Evolutionary conservation across 768 basidiomycete genomes (phyloP).

Genomic region (Cytidiella melzeri): DNA sequence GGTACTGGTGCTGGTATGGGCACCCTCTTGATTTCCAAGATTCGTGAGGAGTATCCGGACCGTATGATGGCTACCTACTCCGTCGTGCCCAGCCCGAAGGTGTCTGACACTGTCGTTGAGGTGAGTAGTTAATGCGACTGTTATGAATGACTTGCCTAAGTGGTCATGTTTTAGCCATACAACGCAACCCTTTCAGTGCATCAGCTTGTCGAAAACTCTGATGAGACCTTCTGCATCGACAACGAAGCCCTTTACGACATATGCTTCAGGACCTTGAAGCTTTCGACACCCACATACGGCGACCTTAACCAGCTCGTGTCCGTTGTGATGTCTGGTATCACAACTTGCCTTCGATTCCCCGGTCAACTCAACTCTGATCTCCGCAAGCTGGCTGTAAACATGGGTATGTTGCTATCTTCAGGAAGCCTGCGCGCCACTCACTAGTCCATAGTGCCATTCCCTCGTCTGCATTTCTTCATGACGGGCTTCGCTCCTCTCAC

Average conservation of each 20-base stretch:
- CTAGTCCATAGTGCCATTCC: constrained; percentile 77
- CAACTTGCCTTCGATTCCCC: constrained; percentile 98
- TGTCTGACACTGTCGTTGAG: constrained; percentile 98
- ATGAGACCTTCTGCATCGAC: constrained; percentile 99
- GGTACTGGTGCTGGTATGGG: constrained; percentile 99
- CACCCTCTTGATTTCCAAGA: constrained; percentile 97
- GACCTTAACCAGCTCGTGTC: constrained; percentile 98
- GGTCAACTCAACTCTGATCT: constrained; percentile 99
- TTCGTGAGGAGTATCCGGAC: constrained; percentile 98
- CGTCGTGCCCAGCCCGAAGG: constrained; percentile 94
- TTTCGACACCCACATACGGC: constrained; percentile 91
- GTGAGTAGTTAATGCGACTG: constrained; percentile 29
- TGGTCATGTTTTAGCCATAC: constrained; percentile 62
- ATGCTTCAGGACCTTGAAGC: constrained; percentile 96
- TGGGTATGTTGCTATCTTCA: constrained; percentile 58
- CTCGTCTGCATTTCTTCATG: constrained; percentile 99
- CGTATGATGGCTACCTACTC: constrained; percentile 99
- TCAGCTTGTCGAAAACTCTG: constrained; percentile 98
- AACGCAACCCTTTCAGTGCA: constrained; percentile 98
- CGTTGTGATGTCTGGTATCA: constrained; percentile 97
- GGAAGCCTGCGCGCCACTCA: neutral
- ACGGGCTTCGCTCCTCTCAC: constrained; percentile 94
- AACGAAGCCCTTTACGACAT: constrained; percentile 99
- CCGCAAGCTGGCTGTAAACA: constrained; percentile 97
- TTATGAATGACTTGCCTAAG: neutral